Evolutionary conservation across 805 yeast species (phyloP), one percentile per base, ranked within the genome.

Genomic region (Starmerella tilneyi): DNA sequence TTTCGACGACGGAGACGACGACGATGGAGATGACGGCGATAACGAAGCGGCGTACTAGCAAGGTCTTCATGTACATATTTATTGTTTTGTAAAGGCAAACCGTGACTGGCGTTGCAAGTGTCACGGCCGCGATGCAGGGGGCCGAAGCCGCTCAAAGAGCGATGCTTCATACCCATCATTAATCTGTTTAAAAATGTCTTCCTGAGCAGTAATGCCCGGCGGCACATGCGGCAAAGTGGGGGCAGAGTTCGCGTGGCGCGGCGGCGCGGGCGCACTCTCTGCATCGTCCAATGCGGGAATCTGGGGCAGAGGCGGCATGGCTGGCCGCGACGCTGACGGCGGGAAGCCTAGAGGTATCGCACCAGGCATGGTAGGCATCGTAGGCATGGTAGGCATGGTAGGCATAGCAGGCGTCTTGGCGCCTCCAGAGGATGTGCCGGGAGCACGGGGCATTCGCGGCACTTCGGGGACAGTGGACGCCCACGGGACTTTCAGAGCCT

Each of bases 1-100:
- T 63, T 81, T 81, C 56, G 86, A 81, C 35, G 84, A 79, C 51
- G 81, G 76, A 42, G 78, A 73, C 32, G 70, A 60, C 43, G 68
- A 62, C 31, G 76, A 70, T 30, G 80, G 71, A 41, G 78, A 67
- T 27, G 84, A 72, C n/a, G 81, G 73, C 36, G 65, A 55, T 44
- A 79, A 72, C 45, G 84, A 79, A 59, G 85, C 84, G 4, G 84
- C 82, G 11, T 79, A 78, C 52, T 80, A 20, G 23, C 3, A n/a
- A 7, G n/a, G 16, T 13, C 30, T 12, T 16, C n/a, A 28, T 24
- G 27, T 24, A 24, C 27, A 28, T 28, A 12, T 9, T 21, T 9
- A 23, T 19, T 36, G 27, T 23, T 13, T 19, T 36, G 37, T n/a
- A 15, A 6, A 7, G 6, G 9, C 13, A 23, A 4, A 5, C 9